Base-by-base conservation (phyloP, 495 filamentous ascomycete species). In the Trichoderma orchidacearum region DNA sequence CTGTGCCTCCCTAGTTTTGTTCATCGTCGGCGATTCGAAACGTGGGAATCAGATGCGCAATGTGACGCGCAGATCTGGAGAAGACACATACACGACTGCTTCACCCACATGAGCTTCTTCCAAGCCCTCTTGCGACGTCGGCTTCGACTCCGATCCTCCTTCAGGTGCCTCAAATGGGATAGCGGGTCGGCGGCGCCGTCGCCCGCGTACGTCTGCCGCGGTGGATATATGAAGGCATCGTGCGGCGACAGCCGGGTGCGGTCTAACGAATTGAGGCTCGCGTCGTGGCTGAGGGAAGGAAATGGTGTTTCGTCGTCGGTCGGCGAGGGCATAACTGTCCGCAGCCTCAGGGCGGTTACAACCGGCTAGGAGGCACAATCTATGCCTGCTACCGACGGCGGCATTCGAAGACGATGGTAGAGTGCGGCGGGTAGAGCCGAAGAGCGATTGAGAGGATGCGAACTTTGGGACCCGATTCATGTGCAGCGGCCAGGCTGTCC, bases 71-170 rank as follows among this genome's bases (percentile, higher is more conserved):
- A 30, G 53, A 31, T 11, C 28, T 3, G 36, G 28, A 29, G 30
- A 31, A 36, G 30, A 25, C 28, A 62, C 77, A 56, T 79, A 94
- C 89, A 98, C 45, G 86, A 89, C 64, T 98, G 93, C 67, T 95
- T 95, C 58, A 98, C 90, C 93, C 93, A 98, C 17, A 98, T 77
- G 58, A 98, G 73, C 72, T 97, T 98, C 73, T 94, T 93, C 86
- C 92, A 97, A 21, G 75, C 77, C 30, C 76, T 78, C 58, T 83
- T 85, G 58, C 82, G 76, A 66, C 86, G 83, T 36, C 83, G 69
- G 58, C 74, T 76, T 38, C 69, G 62, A 56, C 72, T 75, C 5
- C 65, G 64, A 15, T 65, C 63, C 12, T 61, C 59, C n/a, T 64
- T 59, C 54, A 65, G 51, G 35, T 67, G 65, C 29, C 64, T 65